Conservation (phyloP, 345 rosid genomes). For the Conringia planisiliqua region DNA sequence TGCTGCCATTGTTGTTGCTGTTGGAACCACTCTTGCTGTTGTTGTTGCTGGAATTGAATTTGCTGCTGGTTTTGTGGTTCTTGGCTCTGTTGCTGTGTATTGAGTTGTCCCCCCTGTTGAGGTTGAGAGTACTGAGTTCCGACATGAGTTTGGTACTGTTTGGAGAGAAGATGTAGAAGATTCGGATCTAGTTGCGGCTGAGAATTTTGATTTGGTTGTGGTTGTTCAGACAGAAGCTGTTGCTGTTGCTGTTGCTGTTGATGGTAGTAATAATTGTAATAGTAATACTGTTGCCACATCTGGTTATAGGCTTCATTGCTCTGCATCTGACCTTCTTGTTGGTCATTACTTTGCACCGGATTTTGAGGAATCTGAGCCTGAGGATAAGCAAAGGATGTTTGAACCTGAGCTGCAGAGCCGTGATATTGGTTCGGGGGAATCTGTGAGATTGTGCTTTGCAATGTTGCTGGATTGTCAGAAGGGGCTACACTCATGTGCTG, state of each 20-base stretch:
- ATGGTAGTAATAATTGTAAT: constrained; percentile 53
- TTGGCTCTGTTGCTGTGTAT: constrained; percentile 37
- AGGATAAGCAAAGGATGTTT: constrained; percentile 36
- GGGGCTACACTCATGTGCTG: constrained; percentile 32
- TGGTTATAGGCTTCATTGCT: constrained; percentile 58
- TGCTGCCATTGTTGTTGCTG: constrained; percentile 36
- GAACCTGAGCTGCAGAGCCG: constrained; percentile 35
- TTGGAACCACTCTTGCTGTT: constrained; percentile 38
- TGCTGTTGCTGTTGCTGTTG: constrained; percentile 57
- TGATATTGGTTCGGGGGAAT: constrained; percentile 46
- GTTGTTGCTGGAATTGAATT: constrained; percentile 30
- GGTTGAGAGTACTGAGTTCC: constrained; percentile 20
- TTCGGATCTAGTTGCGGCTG: constrained; percentile 35
- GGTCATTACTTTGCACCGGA: constrained; percentile 46
- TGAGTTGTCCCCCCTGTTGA: constrained; percentile 33
- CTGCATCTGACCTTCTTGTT: constrained; percentile 41
- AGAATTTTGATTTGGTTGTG: constrained; percentile 28
- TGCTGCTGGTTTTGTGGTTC: constrained; percentile 47
- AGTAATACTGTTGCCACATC: constrained; percentile 79
- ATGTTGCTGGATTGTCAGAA: constrained; percentile 24
- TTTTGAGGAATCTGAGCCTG: constrained; percentile 38
- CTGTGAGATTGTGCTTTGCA: constrained; percentile 42
- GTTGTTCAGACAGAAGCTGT: constrained; percentile 40
- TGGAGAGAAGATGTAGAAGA: constrained; percentile 26
- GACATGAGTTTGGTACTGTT: constrained; percentile 30